phyloP scores from a whole-genome alignment of 148 eudicot genomes.

The Rhododendron mucronatum region DNA sequence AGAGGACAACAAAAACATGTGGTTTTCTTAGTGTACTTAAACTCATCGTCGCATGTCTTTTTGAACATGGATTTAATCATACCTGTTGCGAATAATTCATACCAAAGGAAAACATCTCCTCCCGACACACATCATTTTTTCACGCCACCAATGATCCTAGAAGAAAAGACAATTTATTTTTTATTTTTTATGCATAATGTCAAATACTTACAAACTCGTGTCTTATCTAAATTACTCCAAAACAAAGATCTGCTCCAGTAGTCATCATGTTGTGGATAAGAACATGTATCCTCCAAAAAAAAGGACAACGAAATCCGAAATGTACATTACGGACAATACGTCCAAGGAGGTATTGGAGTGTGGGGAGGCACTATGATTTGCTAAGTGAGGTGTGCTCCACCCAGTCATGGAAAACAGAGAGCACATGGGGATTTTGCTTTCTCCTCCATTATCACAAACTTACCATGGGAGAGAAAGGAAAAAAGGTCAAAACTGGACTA shows the following conservation, averaged over 20 bases:
- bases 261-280: too few relatives aligned
- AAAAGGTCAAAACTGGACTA: background rate
- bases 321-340: background rate
- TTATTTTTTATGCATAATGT: too few relatives aligned
- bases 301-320: background rate
- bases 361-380: background rate
- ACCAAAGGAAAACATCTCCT: too few relatives aligned
- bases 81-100: background rate
- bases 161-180: background rate
- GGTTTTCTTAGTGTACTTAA: background rate
- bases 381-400: background rate
- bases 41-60: background rate
- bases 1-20: background rate
- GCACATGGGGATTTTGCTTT: background rate
- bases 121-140: background rate
- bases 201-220: background rate
- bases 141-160: background rate
- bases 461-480: background rate
- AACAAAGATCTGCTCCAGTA: background rate
- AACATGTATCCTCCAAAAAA: background rate
- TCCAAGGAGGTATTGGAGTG: too few relatives aligned
- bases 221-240: too few relatives aligned
- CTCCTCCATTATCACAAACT: background rate
- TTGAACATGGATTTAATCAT: background rate
- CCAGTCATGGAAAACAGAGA: background rate